These are phyloP conservation scores for Arxiozyma telluris DNA, from an alignment of 1,139 yeast species.

Conservation along the genomic window DNA sequence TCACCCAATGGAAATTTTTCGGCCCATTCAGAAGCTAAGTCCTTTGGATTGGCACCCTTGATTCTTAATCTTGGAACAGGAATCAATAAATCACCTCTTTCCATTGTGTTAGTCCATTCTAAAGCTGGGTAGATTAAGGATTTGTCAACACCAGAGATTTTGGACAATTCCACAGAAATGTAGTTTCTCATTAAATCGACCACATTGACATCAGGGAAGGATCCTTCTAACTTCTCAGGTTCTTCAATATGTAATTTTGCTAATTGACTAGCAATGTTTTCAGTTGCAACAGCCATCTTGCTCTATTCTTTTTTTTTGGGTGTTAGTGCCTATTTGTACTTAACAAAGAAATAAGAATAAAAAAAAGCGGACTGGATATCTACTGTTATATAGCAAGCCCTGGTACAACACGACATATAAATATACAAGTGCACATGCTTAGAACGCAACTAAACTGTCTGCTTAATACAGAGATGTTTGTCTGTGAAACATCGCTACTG, in stretches of 20 bases:
- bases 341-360: too few species aligned
- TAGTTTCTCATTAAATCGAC: slow-evolving; percentile 54
- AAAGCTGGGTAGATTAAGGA: slow-evolving; percentile 71
- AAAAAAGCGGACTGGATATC: too few species aligned
- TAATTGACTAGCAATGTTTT: slow-evolving; percentile 14
- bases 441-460: too few species aligned
- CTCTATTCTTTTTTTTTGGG: not conserved
- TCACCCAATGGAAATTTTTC: slow-evolving; percentile 56
- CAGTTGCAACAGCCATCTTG: slow-evolving; percentile 12
- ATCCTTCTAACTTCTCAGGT: slow-evolving; percentile 18
- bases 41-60: slow-evolving; percentile 78
- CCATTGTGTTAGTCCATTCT: slow-evolving; percentile 79
- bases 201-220: slow-evolving; percentile 24
- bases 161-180: slow-evolving; percentile 68
- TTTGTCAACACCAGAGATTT: slow-evolving; percentile 63
- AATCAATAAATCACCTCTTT: slow-evolving; percentile 85
- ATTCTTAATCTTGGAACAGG: slow-evolving; percentile 91
- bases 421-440: too few species aligned
- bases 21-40: slow-evolving; percentile 80
- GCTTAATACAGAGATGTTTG: too few species aligned
- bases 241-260: slow-evolving; percentile 17
- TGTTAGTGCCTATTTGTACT: too few species aligned
- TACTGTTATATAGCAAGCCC: too few species aligned
- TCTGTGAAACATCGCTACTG: not conserved
- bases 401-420: too few species aligned